phyloP scores from a whole-genome alignment of 192 early-diverging fungal species.

The Glomus cerebriforme region DNA sequence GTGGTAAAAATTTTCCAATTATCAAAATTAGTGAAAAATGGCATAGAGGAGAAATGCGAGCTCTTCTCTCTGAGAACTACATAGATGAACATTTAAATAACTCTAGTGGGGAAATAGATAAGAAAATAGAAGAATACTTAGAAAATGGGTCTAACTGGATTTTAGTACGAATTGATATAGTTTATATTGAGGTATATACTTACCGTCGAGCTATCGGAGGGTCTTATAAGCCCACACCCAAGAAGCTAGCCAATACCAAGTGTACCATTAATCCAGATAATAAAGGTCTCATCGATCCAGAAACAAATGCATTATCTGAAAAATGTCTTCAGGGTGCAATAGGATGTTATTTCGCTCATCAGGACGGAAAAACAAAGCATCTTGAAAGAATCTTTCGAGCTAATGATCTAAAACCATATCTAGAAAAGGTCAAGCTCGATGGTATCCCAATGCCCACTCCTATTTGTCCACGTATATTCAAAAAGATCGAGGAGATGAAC shows the following conservation, averaged over 20 bases:
- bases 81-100: background rate
- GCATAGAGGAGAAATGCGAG: background rate
- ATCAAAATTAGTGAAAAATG: background rate
- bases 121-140: background rate
- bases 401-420: no score
- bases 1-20: background rate
- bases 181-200: background rate
- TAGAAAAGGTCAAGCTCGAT: background rate
- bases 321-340: no score
- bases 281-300: no score
- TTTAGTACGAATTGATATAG: background rate
- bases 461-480: background rate
- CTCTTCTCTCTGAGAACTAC: background rate
- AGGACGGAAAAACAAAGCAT: no score
- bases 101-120: background rate
- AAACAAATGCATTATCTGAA: no score
- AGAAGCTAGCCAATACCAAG: no score
- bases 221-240: background rate
- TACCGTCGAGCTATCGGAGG: background rate
- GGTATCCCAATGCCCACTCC: constrained; percentile 2
- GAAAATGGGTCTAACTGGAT: background rate
- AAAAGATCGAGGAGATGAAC: background rate
- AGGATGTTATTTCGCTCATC: no score
- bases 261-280: no score
- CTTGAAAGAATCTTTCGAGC: no score